Base-by-base conservation (phyloP, 208 protist genomes). In the Willaertia magna region DNA sequence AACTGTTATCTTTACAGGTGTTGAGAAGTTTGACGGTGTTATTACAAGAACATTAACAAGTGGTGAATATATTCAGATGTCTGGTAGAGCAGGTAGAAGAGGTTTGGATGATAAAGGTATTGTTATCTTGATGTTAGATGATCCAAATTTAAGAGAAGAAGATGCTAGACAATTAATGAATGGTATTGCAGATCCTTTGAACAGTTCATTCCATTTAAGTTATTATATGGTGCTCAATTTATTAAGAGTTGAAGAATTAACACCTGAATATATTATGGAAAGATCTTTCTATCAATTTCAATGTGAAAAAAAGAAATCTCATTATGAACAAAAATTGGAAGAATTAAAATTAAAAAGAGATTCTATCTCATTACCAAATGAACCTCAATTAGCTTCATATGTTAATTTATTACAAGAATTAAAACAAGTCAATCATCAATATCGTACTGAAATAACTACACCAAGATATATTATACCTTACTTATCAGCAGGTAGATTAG, bases 21-120 rank as follows among this genome's bases (percentile, higher is more conserved):
- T 99, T 1, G 95, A 98, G 79, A 99, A 99, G 89, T 99, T 97
- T 88, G 98, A 99, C 89, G 99, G 98, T 47, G 92, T 96, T 75
- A 91, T 95, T 48, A 97, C 96, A 79, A 93, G 98, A 42, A 96
- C 95, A 86, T 87, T 99, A 7, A 94, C 92, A 1, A 93, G 94
- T 6, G 98, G 98, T 49, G 98, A 99, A 92, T 99, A 99, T 89
- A 99, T 99, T 87, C 97, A 99, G 90, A 99, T 99, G 99, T 96
- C 92, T 48, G 98, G 99, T n/a, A 93, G 99, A 85, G 99, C 99
- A 16, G 98, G 99, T 48, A 93, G 99, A 75, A 95, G 99, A 92
- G 98, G 98, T n/a, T 90, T 99, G 20, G 98, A 99, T 88, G 93
- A 95, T 47, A 91, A 97, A 4, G 98, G 98, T 67, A 95, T 99